Evolutionary conservation across 257 asterid species (phyloP).

Genomic region (Nicotiana otophora): DNA sequence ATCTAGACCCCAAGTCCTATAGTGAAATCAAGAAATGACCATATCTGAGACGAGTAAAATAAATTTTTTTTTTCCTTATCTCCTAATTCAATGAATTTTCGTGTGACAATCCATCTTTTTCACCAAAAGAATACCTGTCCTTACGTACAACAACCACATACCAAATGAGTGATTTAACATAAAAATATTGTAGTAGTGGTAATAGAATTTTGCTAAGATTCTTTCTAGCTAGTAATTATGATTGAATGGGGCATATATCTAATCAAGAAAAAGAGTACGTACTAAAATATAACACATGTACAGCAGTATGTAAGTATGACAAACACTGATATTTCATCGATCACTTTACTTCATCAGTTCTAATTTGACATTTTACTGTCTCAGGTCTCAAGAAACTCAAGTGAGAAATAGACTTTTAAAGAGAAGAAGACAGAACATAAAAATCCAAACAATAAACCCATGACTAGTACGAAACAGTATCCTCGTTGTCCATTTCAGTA

Average conservation of each 20-base stretch:
- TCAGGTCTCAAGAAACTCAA: conserved; percentile 6
- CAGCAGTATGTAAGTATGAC: not conserved
- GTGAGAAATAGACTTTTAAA: not conserved
- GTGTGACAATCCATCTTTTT: not conserved
- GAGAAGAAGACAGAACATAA: not conserved
- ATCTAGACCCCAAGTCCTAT: too few species aligned
- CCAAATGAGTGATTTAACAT: not conserved
- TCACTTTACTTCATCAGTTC: not conserved
- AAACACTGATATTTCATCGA: not conserved
- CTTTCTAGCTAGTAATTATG: not conserved
- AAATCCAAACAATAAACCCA: conserved; percentile 7
- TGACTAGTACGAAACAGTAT: not conserved
- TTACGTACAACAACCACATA: not conserved
- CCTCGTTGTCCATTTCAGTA: not conserved
- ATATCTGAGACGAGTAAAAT: too few species aligned
- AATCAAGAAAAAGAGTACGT: not conserved
- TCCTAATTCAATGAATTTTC: not conserved
- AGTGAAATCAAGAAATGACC: too few species aligned
- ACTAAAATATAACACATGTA: not conserved
- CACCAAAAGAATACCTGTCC: not conserved
- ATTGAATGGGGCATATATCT: not conserved
- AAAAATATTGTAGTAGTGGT: not conserved
- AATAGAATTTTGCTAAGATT: not conserved
- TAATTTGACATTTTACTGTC: conserved; percentile 6
- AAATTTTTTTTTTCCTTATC: too few species aligned